A percentile compares a stretch with the other conserved stretches of the same genome.
phyloP scores from a whole-genome alignment of 2,329 filamentous ascomycete genomes.

The Orbilia brochopaga region DNA sequence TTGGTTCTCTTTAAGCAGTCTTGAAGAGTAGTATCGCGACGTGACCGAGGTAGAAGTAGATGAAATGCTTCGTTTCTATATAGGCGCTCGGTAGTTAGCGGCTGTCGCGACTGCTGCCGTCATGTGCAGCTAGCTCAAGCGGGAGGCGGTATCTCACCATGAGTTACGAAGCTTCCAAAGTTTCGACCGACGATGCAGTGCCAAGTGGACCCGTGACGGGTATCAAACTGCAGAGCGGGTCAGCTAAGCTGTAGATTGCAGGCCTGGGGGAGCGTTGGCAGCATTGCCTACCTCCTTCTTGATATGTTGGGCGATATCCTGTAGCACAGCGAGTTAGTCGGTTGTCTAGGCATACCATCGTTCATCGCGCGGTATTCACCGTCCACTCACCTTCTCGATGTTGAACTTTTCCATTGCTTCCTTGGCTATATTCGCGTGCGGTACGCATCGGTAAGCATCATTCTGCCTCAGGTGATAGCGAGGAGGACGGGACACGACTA shows the following conservation, averaged over 20 bases:
- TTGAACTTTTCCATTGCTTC: constrained; percentile 74
- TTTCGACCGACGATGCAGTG: constrained; percentile 98
- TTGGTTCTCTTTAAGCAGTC: constrained; percentile 63
- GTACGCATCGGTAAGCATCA: constrained; percentile 7
- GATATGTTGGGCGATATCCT: constrained; percentile 96
- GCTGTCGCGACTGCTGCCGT: constrained; percentile 3
- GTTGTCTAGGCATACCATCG: background rate
- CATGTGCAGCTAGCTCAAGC: background rate
- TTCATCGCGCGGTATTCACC: background rate
- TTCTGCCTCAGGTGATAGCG: background rate
- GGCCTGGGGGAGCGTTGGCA: background rate
- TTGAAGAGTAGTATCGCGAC: constrained; percentile 99
- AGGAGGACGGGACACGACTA: constrained; percentile 59
- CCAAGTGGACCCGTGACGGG: constrained; percentile 94
- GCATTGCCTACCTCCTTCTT: constrained; percentile 76
- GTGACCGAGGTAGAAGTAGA: constrained; percentile 99
- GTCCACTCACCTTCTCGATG: constrained; percentile 69
- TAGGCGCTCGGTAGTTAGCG: background rate
- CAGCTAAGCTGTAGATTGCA: constrained; percentile 51
- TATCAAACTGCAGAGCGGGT: constrained; percentile 75
- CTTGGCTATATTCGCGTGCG: constrained; percentile 64
- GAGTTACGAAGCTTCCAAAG: constrained; percentile 98
- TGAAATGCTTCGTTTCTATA: constrained; percentile 86
- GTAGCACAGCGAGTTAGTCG: constrained; percentile 15
- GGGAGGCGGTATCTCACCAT: constrained; percentile 68